Conservation (phyloP, 2,329 filamentous ascomycete genomes). For the Fonsecaea pugnacius region DNA sequence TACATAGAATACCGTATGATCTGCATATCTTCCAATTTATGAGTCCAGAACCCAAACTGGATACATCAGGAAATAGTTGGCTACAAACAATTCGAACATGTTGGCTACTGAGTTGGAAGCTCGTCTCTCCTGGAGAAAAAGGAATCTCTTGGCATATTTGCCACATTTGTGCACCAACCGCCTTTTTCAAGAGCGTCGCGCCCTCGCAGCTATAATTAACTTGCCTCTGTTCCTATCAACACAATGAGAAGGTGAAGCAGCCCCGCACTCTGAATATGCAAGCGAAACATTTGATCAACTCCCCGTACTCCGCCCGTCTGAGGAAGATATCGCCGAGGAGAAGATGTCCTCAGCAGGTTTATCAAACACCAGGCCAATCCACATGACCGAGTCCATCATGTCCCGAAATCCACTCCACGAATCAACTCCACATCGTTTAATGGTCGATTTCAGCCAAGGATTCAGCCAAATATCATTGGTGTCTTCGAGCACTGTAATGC, state of each 20-base stretch:
- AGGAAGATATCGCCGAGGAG: neutral
- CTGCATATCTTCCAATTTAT: neutral
- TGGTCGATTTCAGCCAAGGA: constrained; percentile 5
- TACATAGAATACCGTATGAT: neutral
- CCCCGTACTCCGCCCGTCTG: neutral
- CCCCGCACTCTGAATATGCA: neutral
- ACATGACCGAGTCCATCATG: constrained; percentile 40
- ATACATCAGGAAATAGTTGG: neutral
- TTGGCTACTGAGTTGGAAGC: neutral
- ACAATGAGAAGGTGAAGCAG: neutral
- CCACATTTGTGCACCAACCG: neutral
- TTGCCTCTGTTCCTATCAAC: neutral
- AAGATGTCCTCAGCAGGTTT: constrained; percentile 38
- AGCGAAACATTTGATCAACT: neutral
- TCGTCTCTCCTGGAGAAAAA: neutral
- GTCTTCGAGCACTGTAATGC: constrained; percentile 21
- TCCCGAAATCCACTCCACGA: constrained; percentile 33
- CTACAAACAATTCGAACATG: too few species aligned
- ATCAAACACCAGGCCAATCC: constrained; percentile 43
- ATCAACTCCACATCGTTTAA: constrained; percentile 12
- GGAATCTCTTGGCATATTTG: neutral
- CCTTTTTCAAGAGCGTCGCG: neutral
- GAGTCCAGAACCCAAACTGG: neutral
- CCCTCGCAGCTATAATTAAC: neutral
- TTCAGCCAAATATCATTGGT: constrained; percentile 24